Base-by-base conservation (phyloP, 768 basidiomycete species). In the Leccinum obscurum region DNA sequence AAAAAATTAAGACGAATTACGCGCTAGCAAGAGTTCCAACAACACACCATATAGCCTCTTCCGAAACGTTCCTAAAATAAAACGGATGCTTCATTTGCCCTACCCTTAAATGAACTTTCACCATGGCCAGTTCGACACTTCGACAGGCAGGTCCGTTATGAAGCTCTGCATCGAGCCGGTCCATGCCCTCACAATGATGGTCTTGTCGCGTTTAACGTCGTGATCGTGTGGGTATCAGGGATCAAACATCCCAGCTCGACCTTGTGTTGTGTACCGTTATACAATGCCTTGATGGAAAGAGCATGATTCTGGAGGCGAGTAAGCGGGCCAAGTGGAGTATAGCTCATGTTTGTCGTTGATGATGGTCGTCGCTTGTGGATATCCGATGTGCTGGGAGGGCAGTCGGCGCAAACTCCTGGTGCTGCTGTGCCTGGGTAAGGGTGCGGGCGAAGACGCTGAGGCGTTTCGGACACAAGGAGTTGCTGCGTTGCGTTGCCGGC, bases 261-360 rank as follows among this genome's bases (percentile, higher is more conserved):
- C 58, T 83, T 85, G 66, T 89, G 85, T 58, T 84, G 82, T 20
- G 82, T 82, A 4, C 88, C 92, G 15, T 87, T 87, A 66, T 87
- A 88, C 63, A 97, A 73, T 4, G 87, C 85, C 88, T 62, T 87
- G 83, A 4, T 78, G 67, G 17, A 84, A 75, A 15, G 83, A 80
- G n/a, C 91, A 88, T 35, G 80, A 81, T 67, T 93, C 90, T 11
- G 83, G 83, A 69, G 92, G 90, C 54, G 83, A 84, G 69, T 93
- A 96, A 34, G 95, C 83, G 3, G 95, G 94, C 95, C 95, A 97
- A 1, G 92, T 88, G 4, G 93, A 90, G 68, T 96, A 94, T 7
- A 95, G 78, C 64, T 96, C 95, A 69, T 96, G 94, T 73, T 96
- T 97, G 79, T 93, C 90, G 67, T 96, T 92, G 62, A 87, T 84